These are phyloP conservation scores for Nitzschia sp. DNA, from an alignment of 108 stramenopile species.

Conservation along the genomic window DNA sequence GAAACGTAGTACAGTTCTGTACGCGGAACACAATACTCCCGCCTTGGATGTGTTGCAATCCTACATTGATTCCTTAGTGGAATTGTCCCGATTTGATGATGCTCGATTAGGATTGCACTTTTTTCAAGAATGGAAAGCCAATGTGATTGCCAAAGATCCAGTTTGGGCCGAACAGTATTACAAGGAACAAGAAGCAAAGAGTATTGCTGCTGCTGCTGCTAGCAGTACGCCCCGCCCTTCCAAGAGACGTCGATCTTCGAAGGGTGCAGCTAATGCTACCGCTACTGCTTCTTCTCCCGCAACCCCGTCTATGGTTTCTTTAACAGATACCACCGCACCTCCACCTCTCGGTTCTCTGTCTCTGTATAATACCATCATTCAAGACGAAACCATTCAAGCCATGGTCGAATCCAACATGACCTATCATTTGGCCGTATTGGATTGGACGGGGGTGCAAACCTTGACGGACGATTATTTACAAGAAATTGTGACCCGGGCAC, in stretches of 20 bases:
- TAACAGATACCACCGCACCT: neutral
- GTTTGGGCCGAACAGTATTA: neutral
- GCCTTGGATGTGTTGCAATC: constrained; percentile 68
- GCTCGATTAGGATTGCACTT: constrained; percentile 60
- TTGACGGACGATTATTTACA: constrained; percentile 54
- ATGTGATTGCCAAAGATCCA: constrained; percentile 6
- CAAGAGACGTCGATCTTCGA: neutral
- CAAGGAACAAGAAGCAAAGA: neutral
- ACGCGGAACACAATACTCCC: constrained; percentile 64
- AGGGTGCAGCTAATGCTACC: neutral
- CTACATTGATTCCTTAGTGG: constrained; percentile 74
- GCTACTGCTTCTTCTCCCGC: neutral
- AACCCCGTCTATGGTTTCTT: neutral
- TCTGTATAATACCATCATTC: constrained; percentile 65
- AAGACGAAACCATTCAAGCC: constrained; percentile 55
- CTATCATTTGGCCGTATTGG: constrained; percentile 56
- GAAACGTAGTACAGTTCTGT: constrained; percentile 19
- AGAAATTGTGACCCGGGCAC: constrained; percentile 30
- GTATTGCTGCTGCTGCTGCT: too few species aligned
- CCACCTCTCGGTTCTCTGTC: constrained; percentile 49
- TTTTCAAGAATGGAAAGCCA: constrained; percentile 66
- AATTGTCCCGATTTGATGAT: constrained; percentile 80
- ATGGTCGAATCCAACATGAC: constrained; percentile 58
- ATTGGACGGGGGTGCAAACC: constrained; percentile 67
- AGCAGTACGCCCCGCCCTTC: neutral